Conservation (phyloP, 768 basidiomycete genomes). For the Hygrophoropsis aurantiaca region DNA sequence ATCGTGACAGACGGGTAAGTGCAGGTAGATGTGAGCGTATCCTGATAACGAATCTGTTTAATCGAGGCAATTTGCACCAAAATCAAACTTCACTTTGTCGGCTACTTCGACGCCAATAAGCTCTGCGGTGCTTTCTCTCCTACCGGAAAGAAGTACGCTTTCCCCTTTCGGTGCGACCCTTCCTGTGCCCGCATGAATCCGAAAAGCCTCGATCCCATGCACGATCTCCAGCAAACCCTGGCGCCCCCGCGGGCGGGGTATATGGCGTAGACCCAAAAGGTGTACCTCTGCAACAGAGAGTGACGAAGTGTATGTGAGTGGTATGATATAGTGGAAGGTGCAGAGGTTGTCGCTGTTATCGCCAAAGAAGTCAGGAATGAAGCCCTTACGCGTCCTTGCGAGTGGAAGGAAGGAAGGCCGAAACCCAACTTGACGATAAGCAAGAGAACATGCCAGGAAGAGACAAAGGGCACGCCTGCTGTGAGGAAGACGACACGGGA, state of each 20-base stretch:
- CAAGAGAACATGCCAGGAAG: conserved; percentile 44
- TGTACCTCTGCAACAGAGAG: conserved; percentile 27
- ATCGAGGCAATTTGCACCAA: too few species aligned
- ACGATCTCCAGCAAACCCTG: conserved; percentile 69
- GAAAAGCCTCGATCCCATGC: conserved; percentile 71
- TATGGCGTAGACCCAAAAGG: conserved; percentile 50
- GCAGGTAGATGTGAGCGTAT: conserved; percentile 73
- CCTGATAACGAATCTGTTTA: too few species aligned
- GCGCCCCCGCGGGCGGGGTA: conserved; percentile 63
- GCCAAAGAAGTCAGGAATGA: neutral
- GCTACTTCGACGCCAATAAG: conserved; percentile 58
- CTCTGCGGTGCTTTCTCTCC: conserved; percentile 51
- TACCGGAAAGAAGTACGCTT: conserved; percentile 50
- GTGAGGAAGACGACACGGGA: neutral
- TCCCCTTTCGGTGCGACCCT: conserved; percentile 36
- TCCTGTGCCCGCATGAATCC: conserved; percentile 44
- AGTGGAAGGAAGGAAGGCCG: conserved; percentile 38
- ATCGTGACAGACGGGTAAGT: conserved; percentile 65
- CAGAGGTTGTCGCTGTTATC: neutral
- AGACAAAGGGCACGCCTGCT: conserved; percentile 12
- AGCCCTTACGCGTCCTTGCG: conserved; percentile 13
- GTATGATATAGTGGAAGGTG: neutral
- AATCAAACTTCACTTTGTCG: conserved; percentile 52
- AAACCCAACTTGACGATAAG: conserved; percentile 52
- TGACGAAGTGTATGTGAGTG: conserved; percentile 11